Conservation (phyloP, 176 grass and related monocot species). For the Oryza australiensis region DNA sequence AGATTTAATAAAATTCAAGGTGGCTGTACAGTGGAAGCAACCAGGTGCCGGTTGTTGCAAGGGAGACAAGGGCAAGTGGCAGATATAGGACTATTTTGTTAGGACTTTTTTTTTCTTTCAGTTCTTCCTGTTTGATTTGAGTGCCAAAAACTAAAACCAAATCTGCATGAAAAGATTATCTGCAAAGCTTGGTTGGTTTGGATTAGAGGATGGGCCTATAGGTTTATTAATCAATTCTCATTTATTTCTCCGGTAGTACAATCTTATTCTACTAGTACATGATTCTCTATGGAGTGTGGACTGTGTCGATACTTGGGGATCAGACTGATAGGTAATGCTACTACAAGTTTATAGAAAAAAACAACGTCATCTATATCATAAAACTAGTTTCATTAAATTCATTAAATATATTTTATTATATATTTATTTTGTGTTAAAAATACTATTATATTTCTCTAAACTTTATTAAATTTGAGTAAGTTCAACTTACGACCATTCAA, state of each 20-base stretch:
- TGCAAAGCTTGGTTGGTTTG: neutral
- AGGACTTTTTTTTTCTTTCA: neutral
- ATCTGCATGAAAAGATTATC: neutral
- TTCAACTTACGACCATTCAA: too few relatives aligned
- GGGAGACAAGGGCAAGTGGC: slow-evolving; percentile 20
- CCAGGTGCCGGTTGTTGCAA: slow-evolving; percentile 20
- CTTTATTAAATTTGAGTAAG: too few relatives aligned
- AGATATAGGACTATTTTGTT: neutral
- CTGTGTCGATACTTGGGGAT: too few relatives aligned
- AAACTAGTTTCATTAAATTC: too few relatives aligned
- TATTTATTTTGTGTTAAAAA: too few relatives aligned
- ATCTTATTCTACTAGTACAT: neutral
- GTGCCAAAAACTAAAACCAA: slow-evolving; percentile 9
- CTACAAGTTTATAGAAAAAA: too few relatives aligned
- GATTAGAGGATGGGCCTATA: neutral
- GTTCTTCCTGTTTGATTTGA: neutral
- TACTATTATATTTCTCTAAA: too few relatives aligned
- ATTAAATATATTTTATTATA: too few relatives aligned
- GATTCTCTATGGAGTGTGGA: neutral
- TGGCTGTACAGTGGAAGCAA: neutral
- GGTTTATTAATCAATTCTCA: neutral
- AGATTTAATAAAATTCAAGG: neutral
- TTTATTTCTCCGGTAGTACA: neutral
- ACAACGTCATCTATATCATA: too few relatives aligned
- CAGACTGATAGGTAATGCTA: too few relatives aligned